Base-by-base conservation (phyloP, 169 alveolate genomes). In the Plasmodium malariae region DNA sequence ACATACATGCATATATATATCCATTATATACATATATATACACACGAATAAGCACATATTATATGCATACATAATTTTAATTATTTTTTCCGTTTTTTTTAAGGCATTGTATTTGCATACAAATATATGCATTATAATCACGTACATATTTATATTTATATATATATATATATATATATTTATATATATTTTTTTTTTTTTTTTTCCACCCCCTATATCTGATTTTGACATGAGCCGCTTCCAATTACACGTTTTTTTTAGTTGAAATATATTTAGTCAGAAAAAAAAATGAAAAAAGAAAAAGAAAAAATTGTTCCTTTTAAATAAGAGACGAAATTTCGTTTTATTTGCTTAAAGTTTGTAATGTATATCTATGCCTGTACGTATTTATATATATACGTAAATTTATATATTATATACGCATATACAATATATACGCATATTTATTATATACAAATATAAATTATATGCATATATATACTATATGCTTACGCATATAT, bases 301-400 rank as follows among this genome's bases (percentile, higher is more conserved):
- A 67, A 67, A 67, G 2, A 67, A 36, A 36, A 67, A 17, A 67
- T 67, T 17, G 57, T 69, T 45, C 45, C 55, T 36, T 63, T 30
- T 34, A 63, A 34, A 63, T 63, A 17, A 63, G 14, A 63, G 74
- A 63, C 55, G 55, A 36, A 34, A 28, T 19, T n/a, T 63, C 12
- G 26, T 63, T 3, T 32, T 32, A 60, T 36, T 34, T 63, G 14
- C 34, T 36, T n/a, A 14, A 48, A 21, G 26, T 43, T 43, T 36
- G 60, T 19, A 24, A 37, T 37, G 19, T 37, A 34, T 48, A 68
- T 24, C 7, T 43, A 69, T 43, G 28, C 26, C 6, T 26, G 26
- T 69, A 69, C 45, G 26, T 45, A 68, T 26, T 45, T 69, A 69
- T 14, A 63, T 36, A 63, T 63, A 36, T 63, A 19, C 26, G 36